Evolutionary conservation across 2,329 filamentous ascomycete species (phyloP).

Genomic region (Sporothrix curviconia): DNA sequence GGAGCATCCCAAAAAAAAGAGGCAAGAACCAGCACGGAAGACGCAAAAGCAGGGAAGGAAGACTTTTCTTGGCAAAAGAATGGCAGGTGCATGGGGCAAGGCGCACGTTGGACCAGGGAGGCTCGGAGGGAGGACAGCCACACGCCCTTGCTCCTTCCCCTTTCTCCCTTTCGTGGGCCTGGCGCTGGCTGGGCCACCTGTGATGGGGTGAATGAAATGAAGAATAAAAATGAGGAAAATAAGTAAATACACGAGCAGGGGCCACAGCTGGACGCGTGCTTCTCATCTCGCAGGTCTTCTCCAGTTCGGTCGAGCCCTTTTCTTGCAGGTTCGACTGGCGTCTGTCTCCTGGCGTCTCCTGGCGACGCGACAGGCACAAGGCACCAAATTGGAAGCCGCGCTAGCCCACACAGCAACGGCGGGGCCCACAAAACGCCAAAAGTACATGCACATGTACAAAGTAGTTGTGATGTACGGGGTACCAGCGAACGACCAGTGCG

Average conservation of each 20-base stretch:
- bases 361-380: conserved; percentile 7
- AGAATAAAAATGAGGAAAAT: conserved; percentile 1
- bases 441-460: too few relatives aligned
- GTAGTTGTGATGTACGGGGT: conserved; percentile 3
- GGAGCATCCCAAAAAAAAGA: too few relatives aligned
- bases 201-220: conserved; percentile 10
- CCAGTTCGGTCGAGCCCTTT: too few relatives aligned
- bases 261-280: not conserved
- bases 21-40: not conserved
- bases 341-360: not conserved
- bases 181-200: not conserved
- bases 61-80: conserved; percentile 8
- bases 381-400: not conserved
- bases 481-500: not conserved
- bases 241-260: not conserved
- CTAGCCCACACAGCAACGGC: conserved; percentile 14
- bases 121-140: not conserved
- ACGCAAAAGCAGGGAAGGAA: conserved; percentile 8
- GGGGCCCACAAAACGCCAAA: not conserved
- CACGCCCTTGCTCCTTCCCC: not conserved
- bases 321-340: too few relatives aligned
- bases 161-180: conserved; percentile 4
- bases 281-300: not conserved
- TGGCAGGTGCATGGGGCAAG: not conserved
- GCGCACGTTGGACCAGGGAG: not conserved